Base-by-base conservation (phyloP, 495 filamentous ascomycete genomes). In the Neurospora sp. region DNA sequence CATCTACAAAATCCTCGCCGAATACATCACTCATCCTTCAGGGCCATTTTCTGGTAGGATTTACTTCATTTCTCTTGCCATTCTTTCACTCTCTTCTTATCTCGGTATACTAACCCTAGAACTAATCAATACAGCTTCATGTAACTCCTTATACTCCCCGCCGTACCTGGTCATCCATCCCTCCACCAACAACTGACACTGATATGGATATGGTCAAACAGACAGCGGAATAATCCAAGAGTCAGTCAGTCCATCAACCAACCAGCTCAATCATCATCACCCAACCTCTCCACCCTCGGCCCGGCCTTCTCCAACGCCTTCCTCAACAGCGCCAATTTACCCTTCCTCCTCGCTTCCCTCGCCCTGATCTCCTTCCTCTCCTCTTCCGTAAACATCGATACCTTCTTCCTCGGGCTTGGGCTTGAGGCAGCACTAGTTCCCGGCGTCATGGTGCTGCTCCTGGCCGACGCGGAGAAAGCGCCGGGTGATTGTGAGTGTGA, bases 401-500 rank as follows among this genome's bases (percentile, higher is more conserved):
- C 78, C 82, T 81, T 94, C 87, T 83, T 90, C 79, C 81, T 79
- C 76, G 84, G 82, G 75, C 53, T 53, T 1, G 20, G 45, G 20
- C 45, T 53, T 27, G 42, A 8, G 42, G 17, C 80, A 82, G 45
- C 45, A 53, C 45, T 53, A 53, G 45, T 53, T 27, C 45, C 20
- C 45, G 45, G 45, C 8, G 45, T 42, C 38, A 39, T 44, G 42
- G 42, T 16, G 42, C 17, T 27, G 10, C 0, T 35, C 27, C 53
- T 65, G 27, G 17, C 31, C 53, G 53, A 65, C 4, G 53, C 53
- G 0, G 53, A 65, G 53, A 65, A 65, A 65, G 53, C 70, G 73
- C 84, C 40, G 12, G 40, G 53, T 17, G 53, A 65, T 4, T 65
- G 48, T 27, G 48, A 59, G 10, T 59, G 27, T 37, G 53, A 61